A percentile compares a stretch with the other conserved stretches of the same genome.
These are phyloP conservation scores for Ilex paraguariensis DNA, from an alignment of 305 asterid species.

Conservation along the genomic window DNA sequence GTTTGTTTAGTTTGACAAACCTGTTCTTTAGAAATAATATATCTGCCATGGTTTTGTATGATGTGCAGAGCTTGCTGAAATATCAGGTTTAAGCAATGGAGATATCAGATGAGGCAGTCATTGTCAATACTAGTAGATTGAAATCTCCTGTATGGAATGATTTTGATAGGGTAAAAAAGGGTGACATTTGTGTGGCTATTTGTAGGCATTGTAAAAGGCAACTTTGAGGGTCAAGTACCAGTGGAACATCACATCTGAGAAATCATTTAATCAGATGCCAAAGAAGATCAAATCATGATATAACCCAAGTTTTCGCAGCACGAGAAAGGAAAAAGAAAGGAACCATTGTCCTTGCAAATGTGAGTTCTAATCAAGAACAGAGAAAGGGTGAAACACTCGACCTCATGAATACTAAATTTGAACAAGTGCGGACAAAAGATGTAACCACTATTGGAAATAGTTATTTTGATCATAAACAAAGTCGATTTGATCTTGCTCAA, in stretches of 20 bases:
- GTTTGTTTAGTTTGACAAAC: too few species aligned
- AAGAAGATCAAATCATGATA: conserved; percentile 60
- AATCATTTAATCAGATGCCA: conserved; percentile 88
- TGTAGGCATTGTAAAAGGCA: conserved; percentile 86
- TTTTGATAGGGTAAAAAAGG: conserved; percentile 83
- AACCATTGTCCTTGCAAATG: conserved; percentile 39
- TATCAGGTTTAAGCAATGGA: conserved; percentile 34
- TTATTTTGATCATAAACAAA: conserved; percentile 57
- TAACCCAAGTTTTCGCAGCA: conserved; percentile 41
- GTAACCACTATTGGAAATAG: conserved; percentile 32
- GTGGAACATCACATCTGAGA: conserved; percentile 91
- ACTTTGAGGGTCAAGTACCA: conserved; percentile 90
- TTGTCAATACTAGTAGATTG: conserved; percentile 78
- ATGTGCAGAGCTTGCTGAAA: conserved; percentile 3
- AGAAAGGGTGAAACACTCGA: conserved; percentile 50
- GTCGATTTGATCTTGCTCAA: conserved; percentile 75
- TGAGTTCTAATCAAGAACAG: conserved; percentile 34
- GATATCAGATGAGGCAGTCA: conserved; percentile 60
- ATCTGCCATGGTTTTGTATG: too few species aligned
- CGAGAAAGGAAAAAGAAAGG: conserved; percentile 72
- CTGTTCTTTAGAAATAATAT: too few species aligned
- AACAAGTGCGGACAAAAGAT: conserved; percentile 31
- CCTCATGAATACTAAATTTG: conserved; percentile 41
- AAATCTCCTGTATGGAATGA: conserved; percentile 94
- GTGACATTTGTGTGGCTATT: conserved; percentile 71